Percentiles rank a stretch among this genome's conserved stretches.
phyloP scores from a whole-genome alignment of 78 protist genomes.

The Dictyostelium intermedium region DNA sequence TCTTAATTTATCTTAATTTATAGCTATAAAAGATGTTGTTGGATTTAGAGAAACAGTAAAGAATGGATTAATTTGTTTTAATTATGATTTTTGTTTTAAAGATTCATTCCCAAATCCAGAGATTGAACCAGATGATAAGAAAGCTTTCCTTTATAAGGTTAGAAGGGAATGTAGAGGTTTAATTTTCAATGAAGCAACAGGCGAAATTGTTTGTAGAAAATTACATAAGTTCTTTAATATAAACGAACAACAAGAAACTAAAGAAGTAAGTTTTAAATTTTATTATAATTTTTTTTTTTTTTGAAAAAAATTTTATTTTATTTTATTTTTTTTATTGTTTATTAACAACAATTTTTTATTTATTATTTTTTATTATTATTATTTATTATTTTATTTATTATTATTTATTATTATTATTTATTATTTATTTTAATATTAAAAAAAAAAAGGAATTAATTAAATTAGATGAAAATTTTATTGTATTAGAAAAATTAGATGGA shows the following conservation, averaged over 20 bases:
- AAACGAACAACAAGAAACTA: slow-evolving; percentile 55
- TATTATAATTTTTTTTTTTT: background rate
- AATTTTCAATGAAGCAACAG: background rate
- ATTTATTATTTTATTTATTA: background rate
- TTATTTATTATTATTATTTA: background rate
- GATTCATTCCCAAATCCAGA: slow-evolving; percentile 55
- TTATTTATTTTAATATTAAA: background rate
- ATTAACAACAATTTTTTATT: too few species aligned
- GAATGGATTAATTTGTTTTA: slow-evolving; percentile 34
- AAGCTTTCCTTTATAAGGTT: slow-evolving; percentile 33
- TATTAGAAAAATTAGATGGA: slow-evolving; percentile 62
- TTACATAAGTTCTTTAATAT: slow-evolving; percentile 69
- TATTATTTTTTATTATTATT: background rate
- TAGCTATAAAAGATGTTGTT: slow-evolving; percentile 32
- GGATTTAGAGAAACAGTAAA: slow-evolving; percentile 42
- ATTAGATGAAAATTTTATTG: slow-evolving; percentile 13
- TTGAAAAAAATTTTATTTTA: too few species aligned
- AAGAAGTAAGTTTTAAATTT: slow-evolving; percentile 20
- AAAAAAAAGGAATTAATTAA: slow-evolving; percentile 12
- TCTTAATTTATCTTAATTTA: background rate
- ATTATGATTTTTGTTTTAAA: slow-evolving; percentile 43
- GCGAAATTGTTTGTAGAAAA: slow-evolving; percentile 43
- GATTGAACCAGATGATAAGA: background rate
- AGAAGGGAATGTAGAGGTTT: slow-evolving; percentile 78
- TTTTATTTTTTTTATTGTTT: background rate